These are phyloP conservation scores for Botrytis medusae DNA, from an alignment of 2,329 filamentous ascomycete genomes.

Conservation along the genomic window DNA sequence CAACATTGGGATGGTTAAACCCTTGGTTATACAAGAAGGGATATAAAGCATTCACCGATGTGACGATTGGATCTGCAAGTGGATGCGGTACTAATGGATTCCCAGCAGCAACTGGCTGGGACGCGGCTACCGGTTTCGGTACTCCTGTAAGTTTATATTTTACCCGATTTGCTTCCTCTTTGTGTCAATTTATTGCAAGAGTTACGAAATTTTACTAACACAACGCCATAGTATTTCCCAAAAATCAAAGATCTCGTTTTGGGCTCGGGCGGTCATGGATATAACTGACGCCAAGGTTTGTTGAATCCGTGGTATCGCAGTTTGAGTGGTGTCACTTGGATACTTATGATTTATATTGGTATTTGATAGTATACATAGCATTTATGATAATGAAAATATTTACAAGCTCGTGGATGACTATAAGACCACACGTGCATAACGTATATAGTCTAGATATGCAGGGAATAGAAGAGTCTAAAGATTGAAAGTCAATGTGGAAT, in stretches of 20 bases:
- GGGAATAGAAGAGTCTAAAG: too few species aligned
- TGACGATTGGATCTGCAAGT: constrained; percentile 41
- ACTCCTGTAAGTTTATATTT: constrained; percentile 33
- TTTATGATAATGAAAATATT: neutral
- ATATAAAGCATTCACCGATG: constrained; percentile 43
- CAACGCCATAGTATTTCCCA: neutral
- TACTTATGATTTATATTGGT: neutral
- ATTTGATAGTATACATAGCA: neutral
- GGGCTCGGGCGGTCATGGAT: neutral
- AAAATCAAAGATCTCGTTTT: constrained; percentile 6
- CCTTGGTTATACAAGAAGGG: constrained; percentile 44
- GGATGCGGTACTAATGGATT: constrained; percentile 41
- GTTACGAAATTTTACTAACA: neutral
- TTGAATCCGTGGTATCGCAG: neutral
- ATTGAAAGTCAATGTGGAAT: too few species aligned
- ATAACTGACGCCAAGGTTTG: neutral
- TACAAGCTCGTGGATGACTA: neutral
- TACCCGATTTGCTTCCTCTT: too few species aligned
- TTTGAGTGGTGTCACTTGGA: neutral
- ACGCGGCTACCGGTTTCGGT: constrained; percentile 43
- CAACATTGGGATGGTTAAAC: constrained; percentile 45
- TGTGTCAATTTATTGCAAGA: neutral
- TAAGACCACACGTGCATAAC: neutral
- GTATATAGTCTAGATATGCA: neutral
- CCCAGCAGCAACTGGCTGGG: constrained; percentile 40